Conservation (phyloP, 2,329 filamentous ascomycete species). For the Aspergillus fijiensis region DNA sequence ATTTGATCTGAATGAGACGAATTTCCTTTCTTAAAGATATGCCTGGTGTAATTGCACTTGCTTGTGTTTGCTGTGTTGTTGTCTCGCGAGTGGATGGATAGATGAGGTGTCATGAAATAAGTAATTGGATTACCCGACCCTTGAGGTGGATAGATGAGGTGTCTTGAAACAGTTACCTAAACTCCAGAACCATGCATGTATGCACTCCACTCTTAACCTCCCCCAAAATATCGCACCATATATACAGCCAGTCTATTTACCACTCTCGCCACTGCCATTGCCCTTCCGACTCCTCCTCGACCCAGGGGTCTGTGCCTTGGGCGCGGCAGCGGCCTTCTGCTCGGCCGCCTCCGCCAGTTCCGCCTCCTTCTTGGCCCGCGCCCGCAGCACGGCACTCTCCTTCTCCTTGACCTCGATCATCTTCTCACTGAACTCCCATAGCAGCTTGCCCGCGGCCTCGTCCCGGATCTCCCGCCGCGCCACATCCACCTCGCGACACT, state of each 20-base stretch:
- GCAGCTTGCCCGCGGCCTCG: slow-evolving; percentile 73
- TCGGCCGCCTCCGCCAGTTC: slow-evolving; percentile 30
- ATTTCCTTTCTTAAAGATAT: slow-evolving; percentile 30
- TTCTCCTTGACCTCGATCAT: slow-evolving; percentile 81
- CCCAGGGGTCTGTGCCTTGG: slow-evolving; percentile 31
- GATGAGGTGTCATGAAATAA: neutral
- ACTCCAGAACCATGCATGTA: neutral
- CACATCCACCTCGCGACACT: slow-evolving; percentile 75
- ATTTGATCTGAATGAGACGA: slow-evolving; percentile 35
- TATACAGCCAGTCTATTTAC: slow-evolving; percentile 19
- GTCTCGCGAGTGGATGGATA: too few species aligned
- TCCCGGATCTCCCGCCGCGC: slow-evolving; percentile 72
- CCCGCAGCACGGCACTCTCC: slow-evolving; percentile 65
- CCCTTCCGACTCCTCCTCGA: slow-evolving; percentile 43
- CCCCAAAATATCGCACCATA: neutral
- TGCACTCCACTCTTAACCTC: neutral
- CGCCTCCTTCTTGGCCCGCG: slow-evolving; percentile 55
- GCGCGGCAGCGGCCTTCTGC: slow-evolving; percentile 24
- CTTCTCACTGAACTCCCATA: slow-evolving; percentile 88
- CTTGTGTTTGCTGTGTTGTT: neutral
- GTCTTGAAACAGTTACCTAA: neutral
- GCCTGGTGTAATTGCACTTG: too few species aligned
- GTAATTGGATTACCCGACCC: neutral
- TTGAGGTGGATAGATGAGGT: neutral
- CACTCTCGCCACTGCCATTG: slow-evolving; percentile 8